Percentiles rank a stretch among this genome's conserved stretches.
phyloP scores from a whole-genome alignment of 2,329 filamentous ascomycete genomes.

The Fusarium sublunatum region DNA sequence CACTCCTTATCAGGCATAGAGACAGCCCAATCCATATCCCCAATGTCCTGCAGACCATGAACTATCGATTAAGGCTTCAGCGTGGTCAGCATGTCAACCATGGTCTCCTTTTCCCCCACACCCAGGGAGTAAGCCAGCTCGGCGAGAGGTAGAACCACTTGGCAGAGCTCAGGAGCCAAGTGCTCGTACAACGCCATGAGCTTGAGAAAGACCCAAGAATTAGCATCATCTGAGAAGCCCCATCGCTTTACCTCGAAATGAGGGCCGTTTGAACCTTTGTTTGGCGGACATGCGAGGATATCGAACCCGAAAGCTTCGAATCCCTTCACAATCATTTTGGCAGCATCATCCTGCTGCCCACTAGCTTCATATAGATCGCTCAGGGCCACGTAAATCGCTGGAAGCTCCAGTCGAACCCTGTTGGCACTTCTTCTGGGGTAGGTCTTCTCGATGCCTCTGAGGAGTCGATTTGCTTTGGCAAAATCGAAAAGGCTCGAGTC shows the following conservation, averaged over 20 bases:
- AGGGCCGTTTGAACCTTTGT: not conserved
- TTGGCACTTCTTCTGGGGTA: conserved; percentile 19
- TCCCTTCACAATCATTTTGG: conserved; percentile 3
- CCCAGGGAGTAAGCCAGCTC: conserved; percentile 4
- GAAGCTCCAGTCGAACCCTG: conserved; percentile 3
- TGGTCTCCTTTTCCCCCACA: conserved; percentile 4
- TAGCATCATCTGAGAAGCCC: not conserved
- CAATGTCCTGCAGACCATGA: no score
- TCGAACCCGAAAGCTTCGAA: conserved; percentile 10
- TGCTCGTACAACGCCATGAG: not conserved
- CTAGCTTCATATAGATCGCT: not conserved
- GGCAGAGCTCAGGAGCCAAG: not conserved
- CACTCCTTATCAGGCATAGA: no score
- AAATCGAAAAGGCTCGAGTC: not conserved
- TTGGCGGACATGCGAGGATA: conserved; percentile 6
- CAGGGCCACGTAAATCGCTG: not conserved
- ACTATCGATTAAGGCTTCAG: no score
- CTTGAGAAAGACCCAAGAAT: conserved; percentile 6
- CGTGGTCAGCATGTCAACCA: not conserved
- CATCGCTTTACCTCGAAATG: conserved; percentile 16
- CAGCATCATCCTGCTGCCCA: not conserved
- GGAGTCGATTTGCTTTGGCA: conserved; percentile 15
- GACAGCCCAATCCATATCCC: no score
- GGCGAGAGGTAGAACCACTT: not conserved
- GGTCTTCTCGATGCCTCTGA: conserved; percentile 41